Base-by-base conservation (phyloP, 2,329 filamentous ascomycete genomes). In the Coniochaeta sp. region DNA sequence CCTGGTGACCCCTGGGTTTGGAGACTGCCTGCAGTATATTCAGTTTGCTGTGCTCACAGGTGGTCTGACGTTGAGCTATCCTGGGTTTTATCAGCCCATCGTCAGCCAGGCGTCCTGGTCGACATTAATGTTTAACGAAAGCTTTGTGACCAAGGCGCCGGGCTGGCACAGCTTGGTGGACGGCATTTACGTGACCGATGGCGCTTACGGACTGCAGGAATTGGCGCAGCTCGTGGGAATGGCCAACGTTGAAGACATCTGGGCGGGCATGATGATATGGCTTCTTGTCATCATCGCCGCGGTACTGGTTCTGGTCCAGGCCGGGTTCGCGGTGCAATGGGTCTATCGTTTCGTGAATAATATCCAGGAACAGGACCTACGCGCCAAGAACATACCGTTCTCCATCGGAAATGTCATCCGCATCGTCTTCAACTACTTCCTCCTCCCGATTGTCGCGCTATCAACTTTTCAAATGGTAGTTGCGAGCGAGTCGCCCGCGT, bases 21-120 rank as follows among this genome's bases (percentile, higher is more conserved):
- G 91, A 7, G 95, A 99, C 71, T 99, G 95, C 69, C 80, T 99
- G 59, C 93, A 98, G 74, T 98, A 99, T 72, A 90, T 99, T 19
- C 95, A 99, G 71, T 99, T 96, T 67, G 81, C 95, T 59, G 88
- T 90, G 24, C 77, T 99, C 61, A 95, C 92, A 0, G 93, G 93
- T n/a, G 88, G 89, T 40, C 79, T 99, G 61, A 91, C 89, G 8
- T 79, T 99, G 64, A 86, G 88, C 65, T 99, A 98, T 69, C 95
- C 95, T 0, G 95, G 95, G 12, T 99, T 90, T 71, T 99, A 92
- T 71, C 93, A 96, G 71, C 95, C 95, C 4, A 89, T 91, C 8
- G 85, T 93, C 60, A 96, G 93, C 72, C 90, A 93, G 72, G 89
- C 84, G 16, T 86, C 89, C 42, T 99, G 95, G 95, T 95, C 93